A percentile compares a stretch with the other conserved stretches of the same genome.
phyloP scores from a whole-genome alignment of 2,329 filamentous ascomycete genomes.

The Claviceps pazoutovae region DNA sequence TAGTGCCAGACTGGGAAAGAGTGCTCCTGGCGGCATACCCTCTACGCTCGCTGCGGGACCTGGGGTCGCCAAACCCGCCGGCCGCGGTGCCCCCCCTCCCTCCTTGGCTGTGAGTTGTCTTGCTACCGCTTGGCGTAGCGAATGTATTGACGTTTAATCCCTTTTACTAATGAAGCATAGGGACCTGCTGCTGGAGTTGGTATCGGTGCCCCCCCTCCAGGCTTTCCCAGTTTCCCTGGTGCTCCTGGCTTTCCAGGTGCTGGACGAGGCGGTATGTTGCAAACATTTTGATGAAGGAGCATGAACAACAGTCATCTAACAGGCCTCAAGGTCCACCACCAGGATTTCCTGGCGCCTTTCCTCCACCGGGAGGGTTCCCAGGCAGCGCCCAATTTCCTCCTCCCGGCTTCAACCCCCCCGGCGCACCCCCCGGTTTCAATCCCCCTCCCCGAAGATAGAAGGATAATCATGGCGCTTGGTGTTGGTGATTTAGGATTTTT shows the following conservation, averaged over 20 bases:
- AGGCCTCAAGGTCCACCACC: conserved; percentile 28
- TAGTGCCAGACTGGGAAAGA: conserved; percentile 72
- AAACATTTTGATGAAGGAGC: not conserved
- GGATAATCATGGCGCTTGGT: conserved; percentile 13
- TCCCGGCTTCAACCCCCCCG: conserved; percentile 17
- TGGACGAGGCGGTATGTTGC: conserved; percentile 40
- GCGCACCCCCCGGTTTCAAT: conserved; percentile 52
- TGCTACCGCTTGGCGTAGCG: not conserved
- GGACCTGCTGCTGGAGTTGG: conserved; percentile 81
- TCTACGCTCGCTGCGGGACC: conserved; percentile 68
- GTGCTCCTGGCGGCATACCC: conserved; percentile 51
- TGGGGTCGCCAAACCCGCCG: conserved; percentile 81
- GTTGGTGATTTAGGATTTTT: conserved; percentile 9
- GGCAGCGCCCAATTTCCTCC: conserved; percentile 9
- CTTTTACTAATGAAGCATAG: conserved; percentile 18
- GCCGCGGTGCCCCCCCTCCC: conserved; percentile 59
- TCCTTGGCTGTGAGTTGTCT: conserved; percentile 54
- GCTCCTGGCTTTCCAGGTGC: conserved; percentile 30
- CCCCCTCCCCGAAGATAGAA: conserved; percentile 49
- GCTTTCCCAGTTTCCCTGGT: conserved; percentile 40
- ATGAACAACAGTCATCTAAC: conserved; percentile 19
- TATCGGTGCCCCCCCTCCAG: conserved; percentile 50
- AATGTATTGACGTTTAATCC: not conserved
- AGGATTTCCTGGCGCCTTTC: conserved; percentile 36
- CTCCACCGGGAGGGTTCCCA: conserved; percentile 30